Evolutionary conservation across 768 basidiomycete genomes (phyloP), one percentile per base, ranked within the genome.

Genomic region (Trametes cubensis): DNA sequence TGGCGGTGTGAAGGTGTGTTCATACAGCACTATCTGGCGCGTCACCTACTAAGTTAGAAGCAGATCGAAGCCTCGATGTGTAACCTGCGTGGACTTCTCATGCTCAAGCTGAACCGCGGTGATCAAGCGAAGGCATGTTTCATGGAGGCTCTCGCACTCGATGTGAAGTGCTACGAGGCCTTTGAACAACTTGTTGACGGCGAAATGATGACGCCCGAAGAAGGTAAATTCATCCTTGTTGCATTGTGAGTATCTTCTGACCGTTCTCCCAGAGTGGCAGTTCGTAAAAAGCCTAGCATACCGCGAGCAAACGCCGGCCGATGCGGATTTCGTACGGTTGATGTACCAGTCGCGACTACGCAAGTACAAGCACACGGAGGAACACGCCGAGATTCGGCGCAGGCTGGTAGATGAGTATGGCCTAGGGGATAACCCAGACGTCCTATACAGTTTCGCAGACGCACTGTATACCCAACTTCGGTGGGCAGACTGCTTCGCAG

Each of bases 21-120:
- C n/a, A 8, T 58, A 38, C 18, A 21, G 21, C 44, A 17, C 11
- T 26, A 1, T 1, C 4, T n/a, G n/a, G 11, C 6, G 28, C 21
- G 30, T 28, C 7, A 15, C 20, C 23, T 39, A 26, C 21, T 13
- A 46, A 55, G 26, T 58, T 41, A 46, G 62, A 25, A 34, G 64
- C 39, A 96, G 94, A 90, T 98, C 41, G 94, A 98, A 78, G 94
- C 97, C 4, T 97, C 96, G 2, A 95, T 98, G 87, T 98, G 96
- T 70, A 89, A 96, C 71, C 80, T 99, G 18, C 86, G 97, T 57
- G 97, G 95, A 14, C 77, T 97, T 23, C 81, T 99, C 20, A 96
- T 98, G 87, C 87, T 95, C 55, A 95, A 97, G 71, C 81, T 98
- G 17, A 95, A 94, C 68, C 89, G 94, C 13, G 87, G 88, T 21